A percentile compares a stretch with the other conserved stretches of the same genome.
Evolutionary conservation across 1,139 yeast genomes (phyloP).

Genomic region (Pichia sp.): DNA sequence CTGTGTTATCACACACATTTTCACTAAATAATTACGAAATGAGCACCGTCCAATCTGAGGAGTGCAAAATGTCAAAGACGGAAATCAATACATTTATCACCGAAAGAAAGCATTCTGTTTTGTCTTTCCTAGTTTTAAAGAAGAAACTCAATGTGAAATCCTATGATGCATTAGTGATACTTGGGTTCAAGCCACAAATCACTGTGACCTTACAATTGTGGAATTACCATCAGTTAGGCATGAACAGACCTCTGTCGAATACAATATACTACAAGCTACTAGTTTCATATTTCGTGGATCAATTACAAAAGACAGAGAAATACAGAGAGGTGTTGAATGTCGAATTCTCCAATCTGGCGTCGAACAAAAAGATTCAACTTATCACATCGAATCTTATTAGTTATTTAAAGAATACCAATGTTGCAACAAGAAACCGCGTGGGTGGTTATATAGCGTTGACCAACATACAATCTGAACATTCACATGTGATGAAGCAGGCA

Average conservation of each 20-base stretch:
- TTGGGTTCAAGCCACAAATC: background rate
- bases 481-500: slow-evolving; percentile 10
- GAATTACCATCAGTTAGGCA: slow-evolving; percentile 8
- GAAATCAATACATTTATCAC: background rate
- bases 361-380: slow-evolving; percentile 7
- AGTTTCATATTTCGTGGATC: slow-evolving; percentile 1
- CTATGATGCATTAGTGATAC: slow-evolving; percentile 4
- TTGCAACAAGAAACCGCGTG: slow-evolving; percentile 11
- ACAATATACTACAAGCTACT: slow-evolving; percentile 11
- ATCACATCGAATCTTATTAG: background rate
- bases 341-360: slow-evolving; percentile 13
- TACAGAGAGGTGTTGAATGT: slow-evolving; percentile 9
- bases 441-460: slow-evolving; percentile 14
- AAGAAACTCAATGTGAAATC: background rate
- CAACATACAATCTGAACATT: slow-evolving; percentile 13
- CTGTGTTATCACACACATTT: background rate
- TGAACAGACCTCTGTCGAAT: slow-evolving; percentile 1
- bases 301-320: background rate
- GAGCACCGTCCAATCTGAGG: background rate
- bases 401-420: slow-evolving; percentile 5
- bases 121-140: background rate
- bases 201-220: slow-evolving; percentile 3
- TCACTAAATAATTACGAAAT: slow-evolving; percentile 5
- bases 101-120: background rate
- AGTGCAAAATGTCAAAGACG: background rate